Evolutionary conservation across 768 basidiomycete species (phyloP).

Genomic region (Lentinula sp.): DNA sequence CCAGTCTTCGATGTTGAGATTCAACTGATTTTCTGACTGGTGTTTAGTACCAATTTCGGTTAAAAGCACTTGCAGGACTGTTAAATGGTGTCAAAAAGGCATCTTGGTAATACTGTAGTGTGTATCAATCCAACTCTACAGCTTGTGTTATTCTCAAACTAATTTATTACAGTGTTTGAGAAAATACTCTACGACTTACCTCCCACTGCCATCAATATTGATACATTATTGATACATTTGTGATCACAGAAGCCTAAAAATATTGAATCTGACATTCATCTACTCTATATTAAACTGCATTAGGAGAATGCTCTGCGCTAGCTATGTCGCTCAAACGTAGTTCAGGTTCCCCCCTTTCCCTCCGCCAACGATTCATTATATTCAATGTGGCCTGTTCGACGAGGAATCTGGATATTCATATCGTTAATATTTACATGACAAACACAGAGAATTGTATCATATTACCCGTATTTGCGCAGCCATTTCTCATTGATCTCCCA

Average conservation of each 20-base stretch:
- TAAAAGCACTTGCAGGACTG: conserved; percentile 77
- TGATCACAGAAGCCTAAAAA: not conserved
- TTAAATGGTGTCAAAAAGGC: conserved; percentile 87
- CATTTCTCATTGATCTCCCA: conserved; percentile 89
- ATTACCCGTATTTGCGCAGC: conserved; percentile 75
- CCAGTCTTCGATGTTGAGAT: conserved; percentile 9
- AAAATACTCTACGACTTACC: not conserved
- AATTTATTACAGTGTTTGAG: not conserved
- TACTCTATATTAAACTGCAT: conserved; percentile 6
- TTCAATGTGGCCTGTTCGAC: conserved; percentile 66
- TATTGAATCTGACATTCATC: not conserved
- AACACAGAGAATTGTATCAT: conserved; percentile 14
- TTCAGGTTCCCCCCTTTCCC: conserved; percentile 74
- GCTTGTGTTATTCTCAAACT: not conserved
- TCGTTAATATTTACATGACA: not conserved
- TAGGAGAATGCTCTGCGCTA: conserved; percentile 25
- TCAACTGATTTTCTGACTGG: not conserved
- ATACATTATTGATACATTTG: not conserved
- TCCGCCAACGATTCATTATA: conserved; percentile 83
- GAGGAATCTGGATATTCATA: conserved; percentile 38
- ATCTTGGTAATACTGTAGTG: conserved; percentile 62
- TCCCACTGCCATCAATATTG: not conserved
- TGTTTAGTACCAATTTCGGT: conserved; percentile 80
- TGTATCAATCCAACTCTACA: conserved; percentile 1
- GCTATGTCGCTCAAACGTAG: conserved; percentile 52